These are phyloP conservation scores for Pseudocercospora macadamiae DNA, from an alignment of 2,329 filamentous ascomycete genomes.

Conservation along the genomic window DNA sequence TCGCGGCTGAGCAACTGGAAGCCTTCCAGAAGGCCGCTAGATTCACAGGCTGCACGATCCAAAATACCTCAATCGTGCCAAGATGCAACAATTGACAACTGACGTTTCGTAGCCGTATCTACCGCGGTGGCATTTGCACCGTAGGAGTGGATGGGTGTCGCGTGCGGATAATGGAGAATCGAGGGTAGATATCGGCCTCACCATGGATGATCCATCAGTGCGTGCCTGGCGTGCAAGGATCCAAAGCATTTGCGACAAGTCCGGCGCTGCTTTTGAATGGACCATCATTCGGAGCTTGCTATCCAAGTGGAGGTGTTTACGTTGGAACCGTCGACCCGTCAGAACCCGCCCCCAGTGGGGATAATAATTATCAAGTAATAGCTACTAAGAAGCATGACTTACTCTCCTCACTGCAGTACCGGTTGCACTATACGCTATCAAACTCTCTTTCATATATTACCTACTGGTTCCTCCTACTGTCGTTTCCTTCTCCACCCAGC, in stretches of 20 bases:
- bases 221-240: neutral
- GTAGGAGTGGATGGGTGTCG: too few relatives aligned
- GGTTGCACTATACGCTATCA: slow-evolving; percentile 15
- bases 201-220: slow-evolving; percentile 1
- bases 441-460: slow-evolving; percentile 3
- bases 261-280: too few relatives aligned
- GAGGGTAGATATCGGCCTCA: neutral
- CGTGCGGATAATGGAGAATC: neutral
- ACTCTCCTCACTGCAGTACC: neutral
- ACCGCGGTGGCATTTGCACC: slow-evolving; percentile 7
- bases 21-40: slow-evolving; percentile 2
- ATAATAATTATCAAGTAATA: slow-evolving; percentile 23
- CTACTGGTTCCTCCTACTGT: slow-evolving; percentile 5
- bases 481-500: slow-evolving; percentile 12
- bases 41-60: neutral
- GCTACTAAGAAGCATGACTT: slow-evolving; percentile 4
- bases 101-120: slow-evolving; percentile 5
- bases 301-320: neutral
- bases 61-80: neutral
- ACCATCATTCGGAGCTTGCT: neutral
- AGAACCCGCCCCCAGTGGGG: slow-evolving; percentile 22
- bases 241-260: too few relatives aligned
- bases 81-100: too few relatives aligned
- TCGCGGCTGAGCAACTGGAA: neutral
- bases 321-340: slow-evolving; percentile 7